Conservation (phyloP, 345 rosid species). For the Fremontodendron californicum region DNA sequence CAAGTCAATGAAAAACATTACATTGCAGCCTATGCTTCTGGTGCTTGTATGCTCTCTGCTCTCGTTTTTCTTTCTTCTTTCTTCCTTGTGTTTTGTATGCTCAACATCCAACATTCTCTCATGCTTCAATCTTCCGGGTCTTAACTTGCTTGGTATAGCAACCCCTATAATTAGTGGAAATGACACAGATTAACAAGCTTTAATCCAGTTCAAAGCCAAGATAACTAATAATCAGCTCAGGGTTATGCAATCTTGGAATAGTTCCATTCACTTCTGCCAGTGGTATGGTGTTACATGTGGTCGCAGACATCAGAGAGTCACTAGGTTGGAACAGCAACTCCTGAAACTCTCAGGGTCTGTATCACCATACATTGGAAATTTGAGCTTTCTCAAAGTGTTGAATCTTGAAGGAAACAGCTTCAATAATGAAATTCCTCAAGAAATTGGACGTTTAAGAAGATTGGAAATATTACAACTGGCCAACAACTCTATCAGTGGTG, state of each 20-base stretch:
- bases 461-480: not conserved
- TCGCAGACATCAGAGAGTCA: not conserved
- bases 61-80: no score
- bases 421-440: not conserved
- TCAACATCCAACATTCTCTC: no score
- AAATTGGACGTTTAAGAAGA: conserved; percentile 9
- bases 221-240: not conserved
- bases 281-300: not conserved
- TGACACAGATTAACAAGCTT: not conserved
- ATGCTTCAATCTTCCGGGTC: not conserved
- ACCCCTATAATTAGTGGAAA: not conserved
- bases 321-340: not conserved
- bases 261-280: not conserved
- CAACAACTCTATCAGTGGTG: not conserved
- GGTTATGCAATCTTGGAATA: not conserved
- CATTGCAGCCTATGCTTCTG: no score
- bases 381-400: not conserved
- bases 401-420: conserved; percentile 8
- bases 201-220: not conserved
- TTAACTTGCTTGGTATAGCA: not conserved
- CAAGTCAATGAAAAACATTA: no score
- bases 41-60: no score
- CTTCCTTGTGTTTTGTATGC: no score
- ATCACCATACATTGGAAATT: not conserved
- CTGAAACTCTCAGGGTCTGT: not conserved